Conservation (phyloP, 2,329 filamentous ascomycete species). For the Atkinsonella texensis region DNA sequence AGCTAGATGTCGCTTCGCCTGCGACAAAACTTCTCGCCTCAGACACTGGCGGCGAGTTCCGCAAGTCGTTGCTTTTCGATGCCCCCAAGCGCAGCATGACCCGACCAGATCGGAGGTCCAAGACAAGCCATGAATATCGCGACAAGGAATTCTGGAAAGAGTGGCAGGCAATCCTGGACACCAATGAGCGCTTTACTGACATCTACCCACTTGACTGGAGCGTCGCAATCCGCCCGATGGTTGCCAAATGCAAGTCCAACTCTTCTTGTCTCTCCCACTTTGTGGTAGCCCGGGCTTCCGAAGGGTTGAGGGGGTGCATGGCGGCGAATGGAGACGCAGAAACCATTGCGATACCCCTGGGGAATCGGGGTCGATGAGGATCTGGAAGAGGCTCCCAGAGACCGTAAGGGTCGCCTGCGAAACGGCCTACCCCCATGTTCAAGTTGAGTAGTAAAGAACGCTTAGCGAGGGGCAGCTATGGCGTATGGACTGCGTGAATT, state of each 20-base stretch:
- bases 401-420: too few relatives aligned
- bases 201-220: slow-evolving; percentile 17
- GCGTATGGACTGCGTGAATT: too few relatives aligned
- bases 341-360: not conserved
- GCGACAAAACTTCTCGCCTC: slow-evolving; percentile 13
- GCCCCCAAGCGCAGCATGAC: slow-evolving; percentile 11
- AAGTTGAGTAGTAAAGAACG: too few relatives aligned
- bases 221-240: slow-evolving; percentile 14
- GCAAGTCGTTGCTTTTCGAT: slow-evolving; percentile 12
- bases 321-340: not conserved
- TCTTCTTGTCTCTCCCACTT: too few relatives aligned
- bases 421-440: too few relatives aligned
- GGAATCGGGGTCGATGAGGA: not conserved
- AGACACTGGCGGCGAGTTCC: slow-evolving; percentile 8
- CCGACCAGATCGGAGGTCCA: slow-evolving; percentile 11
- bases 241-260: slow-evolving; percentile 11
- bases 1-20: not conserved
- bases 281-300: not conserved
- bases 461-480: too few relatives aligned
- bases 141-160: slow-evolving; percentile 12
- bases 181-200: slow-evolving; percentile 9
- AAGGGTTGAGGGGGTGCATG: not conserved
- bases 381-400: not conserved
- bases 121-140: slow-evolving; percentile 15
- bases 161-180: slow-evolving; percentile 12